Evolutionary conservation across 164 flowering plant genomes (phyloP), one percentile per base, ranked within the genome.

Genomic region (Vitis amurensis): DNA sequence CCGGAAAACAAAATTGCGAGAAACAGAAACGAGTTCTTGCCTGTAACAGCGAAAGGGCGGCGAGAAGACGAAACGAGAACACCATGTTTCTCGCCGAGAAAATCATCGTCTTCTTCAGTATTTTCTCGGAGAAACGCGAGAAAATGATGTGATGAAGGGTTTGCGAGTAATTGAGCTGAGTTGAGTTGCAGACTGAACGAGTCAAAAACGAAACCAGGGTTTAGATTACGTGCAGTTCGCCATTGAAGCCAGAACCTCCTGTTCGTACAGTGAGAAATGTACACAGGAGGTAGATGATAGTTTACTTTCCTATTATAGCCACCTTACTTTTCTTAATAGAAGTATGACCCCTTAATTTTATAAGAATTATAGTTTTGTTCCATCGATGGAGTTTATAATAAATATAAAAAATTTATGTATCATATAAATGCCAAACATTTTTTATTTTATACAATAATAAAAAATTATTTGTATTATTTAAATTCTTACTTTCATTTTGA

Each of bases 71-170:
- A 4, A 14, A 8, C 50, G 19, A 11, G 3, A 68, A 58, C 11
- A 15, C 64, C 77, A 74, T 74, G 30, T 63, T 69, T 13, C 5
- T 59, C 47, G 23, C 52, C 13, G 56, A 50, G n/a, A 19, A 50
- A 64, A 50, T 5, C 67, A 64, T 64, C 67, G 15, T 47, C 65
- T 23, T 37, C 44, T 37, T 37, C 44, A 6, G 44, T 37, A 37
- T 37, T 37, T 62, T 23, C 19, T 62, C 19, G 11, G 10, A 13
- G 15, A 49, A 48, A 49, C 51, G 6, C 44, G 23, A 37, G 16
- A 11, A 37, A 61, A 61, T 7, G 19, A 8, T 13, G 44, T 16
- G 30, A 12, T 49, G 31, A 16, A 17, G 29, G 10, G 59, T 19
- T 19, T 12, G 17, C 3, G 11, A 13, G n/a, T 11, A 2, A n/a